A percentile compares a stretch with the other conserved stretches of the same genome.
These are phyloP conservation scores for Penicillium simplicissimum DNA, from an alignment of 495 filamentous ascomycete species.

Conservation along the genomic window DNA sequence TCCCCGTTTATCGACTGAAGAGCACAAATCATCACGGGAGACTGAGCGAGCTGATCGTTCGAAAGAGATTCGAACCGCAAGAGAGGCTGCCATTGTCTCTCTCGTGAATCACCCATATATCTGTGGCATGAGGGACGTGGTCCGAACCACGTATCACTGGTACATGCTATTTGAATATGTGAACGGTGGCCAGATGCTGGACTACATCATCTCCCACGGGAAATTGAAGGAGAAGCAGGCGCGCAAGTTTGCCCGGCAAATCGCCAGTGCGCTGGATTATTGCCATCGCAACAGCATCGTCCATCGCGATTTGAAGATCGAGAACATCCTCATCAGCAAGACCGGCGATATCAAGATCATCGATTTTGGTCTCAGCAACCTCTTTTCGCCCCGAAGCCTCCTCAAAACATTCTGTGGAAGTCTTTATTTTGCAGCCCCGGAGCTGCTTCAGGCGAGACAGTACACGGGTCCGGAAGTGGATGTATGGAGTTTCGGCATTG, in stretches of 20 bases:
- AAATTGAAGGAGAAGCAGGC: conserved; percentile 98
- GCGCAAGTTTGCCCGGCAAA: conserved; percentile 95
- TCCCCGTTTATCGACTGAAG: conserved; percentile 83
- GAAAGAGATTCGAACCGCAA: conserved; percentile 94
- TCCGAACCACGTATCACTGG: conserved; percentile 97
- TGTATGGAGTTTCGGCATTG: conserved; percentile 98
- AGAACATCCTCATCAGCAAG: conserved; percentile 99
- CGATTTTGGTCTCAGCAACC: conserved; percentile 96
- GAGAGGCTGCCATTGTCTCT: conserved; percentile 95
- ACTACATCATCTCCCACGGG: conserved; percentile 99
- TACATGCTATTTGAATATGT: conserved; percentile 99
- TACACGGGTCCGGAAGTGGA: conserved; percentile 98
- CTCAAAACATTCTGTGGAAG: conserved; percentile 98
- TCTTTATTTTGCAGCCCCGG: conserved; percentile 96
- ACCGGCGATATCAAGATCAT: conserved; percentile 99
- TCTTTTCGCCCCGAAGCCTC: conserved; percentile 83
- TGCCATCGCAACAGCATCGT: conserved; percentile 99
- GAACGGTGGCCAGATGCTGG: conserved; percentile 98
- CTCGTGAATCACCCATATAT: conserved; percentile 95
- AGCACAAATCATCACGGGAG: conserved; percentile 76
- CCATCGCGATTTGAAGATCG: conserved; percentile 96
- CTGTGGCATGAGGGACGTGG: conserved; percentile 92
- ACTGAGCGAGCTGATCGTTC: conserved; percentile 87
- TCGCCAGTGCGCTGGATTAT: conserved; percentile 97
- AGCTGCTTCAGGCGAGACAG: conserved; percentile 87